These are phyloP conservation scores for Aquilaria yunnanensis DNA, from an alignment of 345 rosid genomes.

Conservation along the genomic window DNA sequence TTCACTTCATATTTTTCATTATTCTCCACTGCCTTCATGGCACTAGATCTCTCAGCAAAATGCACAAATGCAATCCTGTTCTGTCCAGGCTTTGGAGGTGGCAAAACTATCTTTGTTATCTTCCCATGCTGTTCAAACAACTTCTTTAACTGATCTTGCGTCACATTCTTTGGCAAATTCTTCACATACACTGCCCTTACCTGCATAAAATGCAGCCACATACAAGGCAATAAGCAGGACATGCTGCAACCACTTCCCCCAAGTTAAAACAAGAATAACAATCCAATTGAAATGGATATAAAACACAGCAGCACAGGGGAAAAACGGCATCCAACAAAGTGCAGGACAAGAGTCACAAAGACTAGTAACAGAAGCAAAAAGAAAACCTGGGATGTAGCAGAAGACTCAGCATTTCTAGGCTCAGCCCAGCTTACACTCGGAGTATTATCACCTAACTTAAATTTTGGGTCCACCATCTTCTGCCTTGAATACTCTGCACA, in stretches of 20 bases:
- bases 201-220: constrained; percentile 24
- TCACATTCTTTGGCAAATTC: constrained; percentile 52
- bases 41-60: constrained; percentile 62
- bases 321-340: too few relatives aligned
- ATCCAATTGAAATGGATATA: not conserved
- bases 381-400: constrained; percentile 54
- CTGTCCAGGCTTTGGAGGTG: constrained; percentile 58
- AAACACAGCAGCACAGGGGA: not conserved
- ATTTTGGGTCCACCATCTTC: constrained; percentile 52
- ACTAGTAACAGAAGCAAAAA: too few relatives aligned
- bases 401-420: constrained; percentile 48
- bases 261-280: not conserved
- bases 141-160: constrained; percentile 52
- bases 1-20: constrained; percentile 62
- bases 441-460: constrained; percentile 54
- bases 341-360: too few relatives aligned
- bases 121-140: constrained; percentile 61
- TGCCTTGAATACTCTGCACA: constrained; percentile 72
- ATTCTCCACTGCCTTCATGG: constrained; percentile 52
- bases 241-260: not conserved
- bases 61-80: constrained; percentile 66
- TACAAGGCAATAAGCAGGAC: constrained; percentile 7
- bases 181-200: constrained; percentile 63
- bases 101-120: constrained; percentile 56
- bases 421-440: constrained; percentile 78